Evolutionary conservation across 345 rosid genomes (phyloP).

Genomic region (Erodium maritimum): DNA sequence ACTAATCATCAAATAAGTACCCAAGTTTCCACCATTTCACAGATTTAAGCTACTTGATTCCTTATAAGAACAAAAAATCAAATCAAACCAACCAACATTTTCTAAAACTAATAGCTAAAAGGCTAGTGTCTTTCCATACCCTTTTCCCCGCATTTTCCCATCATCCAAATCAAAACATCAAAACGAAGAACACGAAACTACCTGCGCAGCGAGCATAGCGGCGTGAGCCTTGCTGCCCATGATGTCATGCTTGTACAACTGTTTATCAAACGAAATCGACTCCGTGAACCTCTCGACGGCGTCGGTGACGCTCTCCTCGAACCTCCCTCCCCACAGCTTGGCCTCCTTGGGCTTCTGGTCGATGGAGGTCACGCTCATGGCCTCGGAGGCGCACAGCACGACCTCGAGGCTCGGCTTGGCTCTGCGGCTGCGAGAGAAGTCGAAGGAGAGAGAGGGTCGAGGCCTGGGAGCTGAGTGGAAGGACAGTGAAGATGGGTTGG

Average conservation of each 20-base stretch:
- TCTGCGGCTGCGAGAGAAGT: background rate
- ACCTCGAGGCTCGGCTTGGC: background rate
- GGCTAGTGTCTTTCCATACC: background rate
- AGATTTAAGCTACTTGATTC: background rate
- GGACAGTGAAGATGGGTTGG: background rate
- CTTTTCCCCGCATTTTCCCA: background rate
- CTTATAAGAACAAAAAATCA: background rate
- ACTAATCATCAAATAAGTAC: background rate
- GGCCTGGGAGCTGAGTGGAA: background rate
- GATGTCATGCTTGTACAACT: conserved; percentile 79
- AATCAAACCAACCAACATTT: background rate
- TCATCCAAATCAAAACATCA: background rate
- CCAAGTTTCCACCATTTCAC: background rate
- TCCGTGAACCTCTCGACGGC: conserved; percentile 88
- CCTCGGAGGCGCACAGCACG: background rate
- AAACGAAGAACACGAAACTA: conserved; percentile 7
- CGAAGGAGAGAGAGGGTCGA: background rate
- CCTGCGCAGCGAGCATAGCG: conserved; percentile 84
- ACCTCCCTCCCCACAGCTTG: conserved; percentile 97
- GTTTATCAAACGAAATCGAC: conserved; percentile 79
- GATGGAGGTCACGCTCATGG: background rate
- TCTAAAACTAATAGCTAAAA: background rate
- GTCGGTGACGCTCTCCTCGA: conserved; percentile 76
- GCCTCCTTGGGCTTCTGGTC: conserved; percentile 32
- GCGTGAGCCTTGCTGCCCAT: conserved; percentile 95